These are phyloP conservation scores for Magnusiomyces suaveolens DNA, from an alignment of 1,139 yeast species.

Conservation along the genomic window DNA sequence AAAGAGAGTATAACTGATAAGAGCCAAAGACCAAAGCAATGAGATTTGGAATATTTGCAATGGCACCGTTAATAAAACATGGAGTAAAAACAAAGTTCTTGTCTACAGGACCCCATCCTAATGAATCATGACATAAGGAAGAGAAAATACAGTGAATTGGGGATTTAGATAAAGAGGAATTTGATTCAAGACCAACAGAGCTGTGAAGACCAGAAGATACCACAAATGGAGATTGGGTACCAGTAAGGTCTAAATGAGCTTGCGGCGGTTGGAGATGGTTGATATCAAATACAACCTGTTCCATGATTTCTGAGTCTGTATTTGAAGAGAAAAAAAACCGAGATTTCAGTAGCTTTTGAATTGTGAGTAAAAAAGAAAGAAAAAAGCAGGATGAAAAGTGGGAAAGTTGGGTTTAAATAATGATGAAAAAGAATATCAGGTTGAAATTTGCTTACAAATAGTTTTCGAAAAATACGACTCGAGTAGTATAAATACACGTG, in stretches of 20 bases:
- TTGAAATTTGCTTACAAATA: too few relatives aligned
- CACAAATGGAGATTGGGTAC: neutral
- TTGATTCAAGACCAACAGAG: neutral
- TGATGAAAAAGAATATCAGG: too few relatives aligned
- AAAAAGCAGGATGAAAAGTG: too few relatives aligned
- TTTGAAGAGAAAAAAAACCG: too few relatives aligned
- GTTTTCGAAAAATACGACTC: too few relatives aligned
- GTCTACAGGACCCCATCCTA: conserved; percentile 68
- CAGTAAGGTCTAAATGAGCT: too few relatives aligned
- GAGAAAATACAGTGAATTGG: neutral
- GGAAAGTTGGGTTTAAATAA: too few relatives aligned
- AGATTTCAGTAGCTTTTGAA: too few relatives aligned
- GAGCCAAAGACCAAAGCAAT: conserved; percentile 49
- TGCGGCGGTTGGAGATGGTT: neutral
- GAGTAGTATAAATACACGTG: too few relatives aligned
- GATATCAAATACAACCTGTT: neutral
- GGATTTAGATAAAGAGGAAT: neutral
- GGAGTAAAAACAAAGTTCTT: conserved; percentile 62
- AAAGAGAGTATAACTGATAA: conserved; percentile 33
- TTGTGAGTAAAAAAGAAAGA: too few relatives aligned
- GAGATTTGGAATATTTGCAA: conserved; percentile 44
- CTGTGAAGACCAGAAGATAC: neutral
- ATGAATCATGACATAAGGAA: conserved; percentile 37
- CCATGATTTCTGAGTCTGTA: neutral
- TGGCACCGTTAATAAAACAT: conserved; percentile 68